Base-by-base conservation (phyloP, 1,284 basidiomycete genomes). In the Rhodofomes roseus region DNA sequence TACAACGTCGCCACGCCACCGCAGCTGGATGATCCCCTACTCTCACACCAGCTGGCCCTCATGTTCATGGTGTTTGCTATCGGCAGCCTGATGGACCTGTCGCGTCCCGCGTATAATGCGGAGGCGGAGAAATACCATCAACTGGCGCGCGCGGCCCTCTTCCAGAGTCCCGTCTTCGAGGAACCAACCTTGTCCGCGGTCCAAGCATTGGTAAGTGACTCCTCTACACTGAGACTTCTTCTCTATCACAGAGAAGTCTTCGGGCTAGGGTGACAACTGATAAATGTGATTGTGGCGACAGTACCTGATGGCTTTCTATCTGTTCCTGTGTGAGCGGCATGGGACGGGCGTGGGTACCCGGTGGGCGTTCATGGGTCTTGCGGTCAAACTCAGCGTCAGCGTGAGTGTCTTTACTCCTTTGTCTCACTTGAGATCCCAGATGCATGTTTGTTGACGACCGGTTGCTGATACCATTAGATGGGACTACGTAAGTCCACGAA, bases 51-150 rank as follows among this genome's bases (percentile, higher is more conserved):
- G 22, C 80, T 92, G 41, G 81, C 89, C 2, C 75, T 92, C 50
- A 74, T 91, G 74, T 92, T 87, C 70, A 89, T 92, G 77, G 78
- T 92, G 25, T 79, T 92, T 9, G 86, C 89, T 0, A 86, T 92
- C 60, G 90, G 88, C 1, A 83, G 82, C 39, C 76, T 91, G 55
- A 87, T 91, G 81, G 85, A 92, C 65, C 78, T 81, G 7, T 74
- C 79, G 12, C 75, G 85, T 41, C 77, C 82, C 11, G 80, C 88
- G 0, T 91, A 90, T 71, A 89, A 82, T 59, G 71, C 89, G 40
- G 89, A 92, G 58, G 89, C 90, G 1, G 88, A 91, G 71, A 90
- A 89, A 70, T 92, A 88, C 63, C 83, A 91, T 66, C 87, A 90
- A 61, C 75, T 92, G 3, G 85, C 87, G 1, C 81, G 86, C 54